Conservation (phyloP, 306 rosid species). For the Vigna angularis region DNA sequence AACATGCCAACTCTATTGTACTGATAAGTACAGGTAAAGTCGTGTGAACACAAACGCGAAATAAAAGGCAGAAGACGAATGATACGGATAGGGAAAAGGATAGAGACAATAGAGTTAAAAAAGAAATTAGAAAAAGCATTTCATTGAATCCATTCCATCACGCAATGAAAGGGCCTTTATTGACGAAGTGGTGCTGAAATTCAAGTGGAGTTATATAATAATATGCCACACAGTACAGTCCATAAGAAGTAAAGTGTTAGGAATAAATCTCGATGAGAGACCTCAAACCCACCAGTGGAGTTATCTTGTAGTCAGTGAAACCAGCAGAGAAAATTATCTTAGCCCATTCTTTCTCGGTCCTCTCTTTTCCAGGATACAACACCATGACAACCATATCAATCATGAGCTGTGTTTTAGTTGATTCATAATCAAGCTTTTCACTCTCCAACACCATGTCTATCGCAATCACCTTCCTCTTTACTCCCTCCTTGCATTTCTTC, state of each 20-base stretch:
- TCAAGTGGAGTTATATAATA: neutral
- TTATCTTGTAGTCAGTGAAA: conserved; percentile 6
- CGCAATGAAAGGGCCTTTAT: neutral
- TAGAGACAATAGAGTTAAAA: too few species aligned
- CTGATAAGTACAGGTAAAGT: too few species aligned
- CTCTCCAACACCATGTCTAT: conserved; percentile 60
- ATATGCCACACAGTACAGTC: too few species aligned
- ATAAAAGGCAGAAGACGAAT: too few species aligned
- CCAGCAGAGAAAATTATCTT: conserved; percentile 12
- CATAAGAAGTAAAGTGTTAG: neutral
- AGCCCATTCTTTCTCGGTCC: conserved; percentile 20
- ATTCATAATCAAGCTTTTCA: conserved; percentile 26
- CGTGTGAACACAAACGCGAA: too few species aligned
- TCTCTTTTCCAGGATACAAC: conserved; percentile 16
- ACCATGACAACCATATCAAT: neutral
- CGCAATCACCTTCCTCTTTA: conserved; percentile 45
- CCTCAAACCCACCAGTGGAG: conserved; percentile 2
- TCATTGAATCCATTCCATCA: too few species aligned
- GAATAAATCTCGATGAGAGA: conserved; percentile 11
- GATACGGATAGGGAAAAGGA: too few species aligned
- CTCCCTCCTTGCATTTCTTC: conserved; percentile 52
- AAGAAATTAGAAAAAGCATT: too few species aligned
- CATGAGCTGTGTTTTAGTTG: neutral
- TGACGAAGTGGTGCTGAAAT: too few species aligned
- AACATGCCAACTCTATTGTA: too few species aligned